These are phyloP conservation scores for Coprinopsis sp. DNA, from an alignment of 768 basidiomycete species.

Conservation along the genomic window DNA sequence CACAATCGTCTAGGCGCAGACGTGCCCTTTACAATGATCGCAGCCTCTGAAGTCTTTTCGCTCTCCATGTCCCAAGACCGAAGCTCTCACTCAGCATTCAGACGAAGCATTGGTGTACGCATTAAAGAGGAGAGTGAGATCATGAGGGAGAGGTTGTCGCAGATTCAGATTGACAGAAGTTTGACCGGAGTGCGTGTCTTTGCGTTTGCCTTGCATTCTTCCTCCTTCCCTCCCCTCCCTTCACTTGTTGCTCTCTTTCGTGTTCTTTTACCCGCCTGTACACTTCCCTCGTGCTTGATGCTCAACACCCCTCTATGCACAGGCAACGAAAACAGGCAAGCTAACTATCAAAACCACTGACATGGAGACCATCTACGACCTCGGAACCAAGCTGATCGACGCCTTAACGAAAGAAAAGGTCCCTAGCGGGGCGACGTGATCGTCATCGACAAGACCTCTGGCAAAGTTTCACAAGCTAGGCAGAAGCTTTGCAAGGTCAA, in stretches of 20 bases:
- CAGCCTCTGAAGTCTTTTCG: constrained; percentile 97
- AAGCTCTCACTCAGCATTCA: constrained; percentile 93
- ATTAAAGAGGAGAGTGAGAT: constrained; percentile 98
- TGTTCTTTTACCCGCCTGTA: not conserved
- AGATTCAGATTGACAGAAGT: constrained; percentile 97
- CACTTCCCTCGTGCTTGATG: constrained; percentile 5
- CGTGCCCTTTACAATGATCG: constrained; percentile 97
- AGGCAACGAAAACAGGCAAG: constrained; percentile 98
- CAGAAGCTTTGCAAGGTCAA: constrained; percentile 91
- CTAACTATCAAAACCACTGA: constrained; percentile 97
- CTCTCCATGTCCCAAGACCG: constrained; percentile 98
- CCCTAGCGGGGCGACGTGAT: constrained; percentile 90
- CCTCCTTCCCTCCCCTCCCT: constrained; percentile 2
- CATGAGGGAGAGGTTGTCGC: constrained; percentile 98
- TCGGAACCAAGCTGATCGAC: constrained; percentile 99
- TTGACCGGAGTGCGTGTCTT: constrained; percentile 74
- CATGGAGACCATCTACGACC: constrained; percentile 99
- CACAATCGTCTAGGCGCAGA: constrained; percentile 90
- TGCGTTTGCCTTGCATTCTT: too few species aligned
- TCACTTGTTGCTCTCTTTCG: not conserved
- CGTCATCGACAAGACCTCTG: constrained; percentile 95
- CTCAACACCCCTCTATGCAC: constrained; percentile 5
- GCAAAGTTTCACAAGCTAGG: constrained; percentile 96
- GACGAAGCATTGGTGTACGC: constrained; percentile 92
- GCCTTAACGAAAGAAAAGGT: constrained; percentile 96